A percentile compares a stretch with the other conserved stretches of the same genome.
Evolutionary conservation across 2,329 filamentous ascomycete genomes (phyloP).

Genomic region (Aspergillus ochraceoroseus): DNA sequence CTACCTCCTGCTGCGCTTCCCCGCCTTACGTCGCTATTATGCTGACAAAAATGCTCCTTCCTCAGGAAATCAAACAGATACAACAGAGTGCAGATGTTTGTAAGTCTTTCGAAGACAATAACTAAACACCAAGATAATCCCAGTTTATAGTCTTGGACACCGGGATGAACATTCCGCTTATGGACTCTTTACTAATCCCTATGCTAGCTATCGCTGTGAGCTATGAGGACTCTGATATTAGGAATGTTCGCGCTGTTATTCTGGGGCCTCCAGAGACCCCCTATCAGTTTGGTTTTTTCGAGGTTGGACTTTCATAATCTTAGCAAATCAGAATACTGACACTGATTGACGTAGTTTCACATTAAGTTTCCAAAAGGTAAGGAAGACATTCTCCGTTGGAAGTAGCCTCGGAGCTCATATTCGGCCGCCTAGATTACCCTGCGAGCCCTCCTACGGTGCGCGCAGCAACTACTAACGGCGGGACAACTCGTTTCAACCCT

Average conservation of each 20-base stretch:
- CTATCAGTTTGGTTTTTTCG: constrained; percentile 96
- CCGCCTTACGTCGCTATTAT: not conserved
- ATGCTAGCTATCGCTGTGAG: constrained; percentile 77
- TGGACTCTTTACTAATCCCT: constrained; percentile 6
- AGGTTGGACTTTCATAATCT: constrained; percentile 53
- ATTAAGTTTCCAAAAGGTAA: constrained; percentile 72
- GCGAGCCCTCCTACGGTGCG: constrained; percentile 57
- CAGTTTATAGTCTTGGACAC: too few relatives aligned
- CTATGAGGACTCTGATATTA: constrained; percentile 81
- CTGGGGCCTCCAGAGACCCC: constrained; percentile 90
- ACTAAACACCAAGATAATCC: not conserved
- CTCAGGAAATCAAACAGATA: constrained; percentile 76
- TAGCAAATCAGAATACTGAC: constrained; percentile 1
- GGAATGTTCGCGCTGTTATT: constrained; percentile 80
- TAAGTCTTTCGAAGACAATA: constrained; percentile 43
- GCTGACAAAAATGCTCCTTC: constrained; percentile 17
- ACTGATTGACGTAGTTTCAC: constrained; percentile 54
- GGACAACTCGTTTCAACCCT: constrained; percentile 85
- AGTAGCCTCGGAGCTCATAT: not conserved
- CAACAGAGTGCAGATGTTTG: constrained; percentile 80
- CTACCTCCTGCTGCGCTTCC: not conserved
- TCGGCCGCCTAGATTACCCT: constrained; percentile 68
- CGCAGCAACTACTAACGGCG: constrained; percentile 80
- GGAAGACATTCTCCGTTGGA: not conserved
- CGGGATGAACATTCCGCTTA: not conserved